Conservation (phyloP, 768 basidiomycete genomes). For the Mycena vitilis region DNA sequence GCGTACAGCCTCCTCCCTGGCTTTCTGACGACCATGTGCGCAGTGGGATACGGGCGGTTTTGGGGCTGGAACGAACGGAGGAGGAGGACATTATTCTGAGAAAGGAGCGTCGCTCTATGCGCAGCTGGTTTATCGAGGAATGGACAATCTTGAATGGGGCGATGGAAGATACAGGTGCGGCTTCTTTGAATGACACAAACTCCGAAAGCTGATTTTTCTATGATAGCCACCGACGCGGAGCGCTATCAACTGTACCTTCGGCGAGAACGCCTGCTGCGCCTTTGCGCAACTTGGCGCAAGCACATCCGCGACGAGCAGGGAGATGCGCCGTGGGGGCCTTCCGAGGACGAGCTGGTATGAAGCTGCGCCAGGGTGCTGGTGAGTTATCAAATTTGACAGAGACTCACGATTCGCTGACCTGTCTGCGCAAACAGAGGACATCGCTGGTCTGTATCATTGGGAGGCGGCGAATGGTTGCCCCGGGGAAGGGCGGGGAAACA, state of each 20-base stretch:
- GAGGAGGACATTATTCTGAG: neutral
- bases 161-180: conserved; percentile 15
- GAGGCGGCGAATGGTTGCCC: too few relatives aligned
- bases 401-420: too few relatives aligned
- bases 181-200: neutral
- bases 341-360: neutral
- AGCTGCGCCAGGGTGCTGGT: too few relatives aligned
- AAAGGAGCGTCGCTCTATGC: neutral
- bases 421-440: too few relatives aligned
- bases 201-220: neutral
- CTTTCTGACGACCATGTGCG: neutral
- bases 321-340: conserved; percentile 4
- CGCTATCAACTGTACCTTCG: conserved; percentile 10
- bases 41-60: neutral
- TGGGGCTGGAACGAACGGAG: neutral
- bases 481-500: too few relatives aligned
- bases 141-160: neutral
- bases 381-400: too few relatives aligned
- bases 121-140: neutral
- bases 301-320: neutral
- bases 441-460: too few relatives aligned
- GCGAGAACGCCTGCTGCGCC: neutral
- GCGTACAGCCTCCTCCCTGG: conserved; percentile 22
- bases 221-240: neutral
- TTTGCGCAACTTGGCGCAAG: conserved; percentile 18